Conservation (phyloP, 768 basidiomycete species). For the Xerocomus brunneocitrinus region DNA sequence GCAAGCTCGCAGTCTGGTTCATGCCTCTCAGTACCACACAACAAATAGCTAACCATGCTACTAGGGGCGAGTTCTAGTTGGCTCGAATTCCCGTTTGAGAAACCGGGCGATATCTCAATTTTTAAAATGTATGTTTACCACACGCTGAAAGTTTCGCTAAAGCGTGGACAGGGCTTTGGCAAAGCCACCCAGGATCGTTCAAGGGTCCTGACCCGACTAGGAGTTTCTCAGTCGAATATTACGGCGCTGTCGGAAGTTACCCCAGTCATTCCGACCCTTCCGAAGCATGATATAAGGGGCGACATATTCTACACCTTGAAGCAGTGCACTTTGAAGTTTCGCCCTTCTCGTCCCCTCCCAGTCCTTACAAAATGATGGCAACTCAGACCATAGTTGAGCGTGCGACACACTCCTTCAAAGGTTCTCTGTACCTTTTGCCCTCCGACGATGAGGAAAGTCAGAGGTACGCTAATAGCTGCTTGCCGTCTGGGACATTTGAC, state of each 20-base stretch:
- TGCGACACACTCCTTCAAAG: slow-evolving; percentile 17
- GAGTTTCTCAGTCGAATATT: not conserved
- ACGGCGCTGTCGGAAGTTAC: not conserved
- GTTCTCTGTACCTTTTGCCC: slow-evolving; percentile 22
- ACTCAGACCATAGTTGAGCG: slow-evolving; percentile 6
- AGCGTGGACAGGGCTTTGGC: not conserved
- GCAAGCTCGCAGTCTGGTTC: too few relatives aligned
- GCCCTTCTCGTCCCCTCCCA: not conserved
- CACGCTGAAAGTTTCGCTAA: not conserved
- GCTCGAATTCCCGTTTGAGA: not conserved
- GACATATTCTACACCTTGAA: too few relatives aligned
- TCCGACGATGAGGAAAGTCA: slow-evolving; percentile 25
- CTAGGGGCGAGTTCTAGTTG: not conserved
- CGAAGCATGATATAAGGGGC: not conserved
- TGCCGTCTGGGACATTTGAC: not conserved
- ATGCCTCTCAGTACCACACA: not conserved
- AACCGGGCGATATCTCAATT: not conserved
- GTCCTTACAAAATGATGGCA: not conserved
- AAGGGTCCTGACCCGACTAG: not conserved
- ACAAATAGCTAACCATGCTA: not conserved
- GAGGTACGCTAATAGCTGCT: slow-evolving; percentile 7
- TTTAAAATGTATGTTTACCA: not conserved
- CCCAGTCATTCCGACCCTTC: not conserved
- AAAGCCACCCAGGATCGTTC: not conserved
- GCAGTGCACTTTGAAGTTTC: not conserved